Base-by-base conservation (phyloP, 805 yeast genomes). In the Metschnikowia similis region DNA sequence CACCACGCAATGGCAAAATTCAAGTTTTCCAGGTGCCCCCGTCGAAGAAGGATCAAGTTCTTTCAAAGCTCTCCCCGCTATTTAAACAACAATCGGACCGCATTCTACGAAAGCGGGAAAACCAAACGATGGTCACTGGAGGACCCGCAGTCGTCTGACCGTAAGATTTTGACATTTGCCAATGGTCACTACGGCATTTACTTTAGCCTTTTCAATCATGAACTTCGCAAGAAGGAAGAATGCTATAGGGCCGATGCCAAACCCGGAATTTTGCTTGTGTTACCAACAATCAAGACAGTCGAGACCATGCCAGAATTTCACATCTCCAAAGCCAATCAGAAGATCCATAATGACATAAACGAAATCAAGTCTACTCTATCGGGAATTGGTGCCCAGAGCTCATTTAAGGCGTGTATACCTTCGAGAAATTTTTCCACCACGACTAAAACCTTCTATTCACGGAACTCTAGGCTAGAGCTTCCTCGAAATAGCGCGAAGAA, bases 121-220 rank as follows among this genome's bases (percentile, higher is more conserved):
- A 32, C 57, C 4, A 49, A 44, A 27, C 48, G 48, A 21, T 63
- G 66, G 66, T 44, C 39, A 35, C 55, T 51, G 48, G 65, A 57
- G 17, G 66, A 60, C 2, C 67, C 67, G 0, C 64, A 62, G 39
- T 64, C 66, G 7, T 61, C 66, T 3, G 57, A 44, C 27, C 52
- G 50, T n/a, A 52, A 56, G 21, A 56, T 55, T 43, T 59, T 71
- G 46, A 56, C 64, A 13, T 68, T 72, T 14, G 66, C 62, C 46
- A 51, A 56, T 21, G 78, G 78, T n/a, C 78, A 73, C 49, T 73
- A 71, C 53, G 78, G 77, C 1, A 57, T 73, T 17, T 73, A 73
- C 53, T 73, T 65, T 49, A 63, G 74, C 6, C 65, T 73, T 44
- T 70, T 66, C 57, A 68, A 66, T 52, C 68, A 65, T 38, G 77